phyloP scores from a whole-genome alignment of 169 alveolate species.

The Cryptosporidium ryanae region DNA sequence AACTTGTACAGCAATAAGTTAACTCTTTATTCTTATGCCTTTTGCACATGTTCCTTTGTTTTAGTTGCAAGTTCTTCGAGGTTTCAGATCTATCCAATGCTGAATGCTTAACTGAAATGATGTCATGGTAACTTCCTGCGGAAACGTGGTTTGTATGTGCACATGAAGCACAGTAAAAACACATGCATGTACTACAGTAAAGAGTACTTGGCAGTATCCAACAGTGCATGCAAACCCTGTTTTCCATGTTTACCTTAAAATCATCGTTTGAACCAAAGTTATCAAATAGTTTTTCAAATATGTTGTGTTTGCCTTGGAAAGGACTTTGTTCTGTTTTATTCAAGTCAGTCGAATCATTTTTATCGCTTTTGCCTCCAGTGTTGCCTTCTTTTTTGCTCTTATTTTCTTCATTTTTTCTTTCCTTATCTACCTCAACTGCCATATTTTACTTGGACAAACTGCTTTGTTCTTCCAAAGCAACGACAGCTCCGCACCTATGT shows the following conservation, averaged over 20 bases:
- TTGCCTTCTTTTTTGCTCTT: background rate
- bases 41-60: conserved; percentile 26
- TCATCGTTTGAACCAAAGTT: conserved; percentile 28
- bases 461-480: background rate
- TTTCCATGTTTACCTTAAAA: conserved; percentile 36
- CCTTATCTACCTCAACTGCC: background rate
- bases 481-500: background rate
- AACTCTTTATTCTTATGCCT: conserved; percentile 70
- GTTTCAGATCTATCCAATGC: conserved; percentile 29
- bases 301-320: background rate
- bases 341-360: background rate
- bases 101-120: conserved; percentile 35
- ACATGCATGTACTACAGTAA: conserved; percentile 69
- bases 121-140: conserved; percentile 57
- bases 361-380: background rate
- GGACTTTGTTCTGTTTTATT: background rate
- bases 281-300: conserved; percentile 33
- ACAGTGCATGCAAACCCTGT: conserved; percentile 68
- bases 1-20: conserved; percentile 67
- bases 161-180: conserved; percentile 69
- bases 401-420: background rate
- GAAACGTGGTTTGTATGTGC: conserved; percentile 63
- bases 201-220: conserved; percentile 60
- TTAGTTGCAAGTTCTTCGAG: conserved; percentile 21
- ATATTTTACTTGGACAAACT: background rate